Conservation (phyloP, 257 asterid species). For the Verbena officinalis region DNA sequence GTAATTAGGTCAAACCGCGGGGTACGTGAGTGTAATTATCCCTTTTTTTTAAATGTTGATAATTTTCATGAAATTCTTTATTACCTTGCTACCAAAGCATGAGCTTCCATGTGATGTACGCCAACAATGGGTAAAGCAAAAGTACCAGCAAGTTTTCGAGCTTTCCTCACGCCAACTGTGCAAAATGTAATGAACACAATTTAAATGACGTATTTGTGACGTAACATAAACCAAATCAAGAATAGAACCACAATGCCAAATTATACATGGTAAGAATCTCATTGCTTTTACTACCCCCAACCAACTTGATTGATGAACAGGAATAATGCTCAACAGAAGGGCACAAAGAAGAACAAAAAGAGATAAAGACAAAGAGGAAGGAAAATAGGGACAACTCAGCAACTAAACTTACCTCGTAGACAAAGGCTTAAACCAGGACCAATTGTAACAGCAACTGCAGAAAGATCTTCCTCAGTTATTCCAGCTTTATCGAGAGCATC, state of each 20-base stretch:
- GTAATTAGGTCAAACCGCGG: too few relatives aligned
- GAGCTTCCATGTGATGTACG: constrained; percentile 99
- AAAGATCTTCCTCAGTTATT: constrained; percentile 75
- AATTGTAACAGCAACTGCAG: constrained; percentile 98
- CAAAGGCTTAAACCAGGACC: constrained; percentile 99
- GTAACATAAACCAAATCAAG: not conserved
- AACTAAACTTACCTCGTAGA: constrained; percentile 68
- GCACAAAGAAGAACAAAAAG: too few relatives aligned
- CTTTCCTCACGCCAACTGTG: constrained; percentile 94
- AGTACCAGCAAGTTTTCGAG: constrained; percentile 85
- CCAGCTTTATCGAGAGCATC: constrained; percentile 91
- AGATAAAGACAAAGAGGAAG: too few relatives aligned
- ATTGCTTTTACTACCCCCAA: too few relatives aligned
- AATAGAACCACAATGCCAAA: too few relatives aligned
- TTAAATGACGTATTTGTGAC: constrained; percentile 6
- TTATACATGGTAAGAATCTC: too few relatives aligned
- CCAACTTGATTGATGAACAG: too few relatives aligned
- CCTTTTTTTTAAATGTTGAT: not conserved
- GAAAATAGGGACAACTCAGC: too few relatives aligned
- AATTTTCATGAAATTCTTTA: constrained; percentile 4
- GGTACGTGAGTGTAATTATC: too few relatives aligned
- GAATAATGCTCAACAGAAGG: too few relatives aligned
- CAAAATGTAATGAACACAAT: constrained; percentile 24
- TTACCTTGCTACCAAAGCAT: constrained; percentile 94
- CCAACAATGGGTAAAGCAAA: constrained; percentile 77